A percentile compares a stretch with the other conserved stretches of the same genome.
phyloP scores from a whole-genome alignment of 2,329 filamentous ascomycete genomes.

The Phaeophleospora eucalypticola region DNA sequence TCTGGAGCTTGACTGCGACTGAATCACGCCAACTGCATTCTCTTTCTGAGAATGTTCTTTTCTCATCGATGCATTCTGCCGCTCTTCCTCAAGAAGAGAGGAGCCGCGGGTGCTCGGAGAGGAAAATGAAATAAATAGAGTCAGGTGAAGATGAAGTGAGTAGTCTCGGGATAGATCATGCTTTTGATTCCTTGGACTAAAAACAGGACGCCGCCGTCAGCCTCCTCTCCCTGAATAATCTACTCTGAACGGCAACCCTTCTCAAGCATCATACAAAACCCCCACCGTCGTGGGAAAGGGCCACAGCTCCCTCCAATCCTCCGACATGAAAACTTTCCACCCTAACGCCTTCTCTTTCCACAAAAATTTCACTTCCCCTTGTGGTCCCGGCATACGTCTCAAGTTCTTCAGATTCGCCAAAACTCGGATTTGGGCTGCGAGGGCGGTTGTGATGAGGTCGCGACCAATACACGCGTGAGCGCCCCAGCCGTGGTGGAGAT shows the following conservation, averaged over 20 bases:
- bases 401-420: neutral
- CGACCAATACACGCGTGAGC: neutral
- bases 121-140: too few relatives aligned
- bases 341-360: neutral
- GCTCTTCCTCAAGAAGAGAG: too few relatives aligned
- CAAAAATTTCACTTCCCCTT: neutral
- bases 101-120: constrained; percentile 9
- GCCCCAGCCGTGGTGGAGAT: neutral
- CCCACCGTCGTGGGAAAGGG: neutral
- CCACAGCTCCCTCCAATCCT: neutral
- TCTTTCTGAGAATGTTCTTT: constrained; percentile 4
- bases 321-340: neutral
- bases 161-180: too few relatives aligned
- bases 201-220: too few relatives aligned
- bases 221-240: too few relatives aligned
- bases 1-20: neutral
- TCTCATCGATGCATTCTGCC: constrained; percentile 13
- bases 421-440: neutral
- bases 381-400: neutral
- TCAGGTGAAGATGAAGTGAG: too few relatives aligned
- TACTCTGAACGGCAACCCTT: neutral
- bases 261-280: neutral
- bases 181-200: too few relatives aligned
- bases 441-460: neutral
- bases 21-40: neutral